These are phyloP conservation scores for Trichoderma orchidacearum DNA, from an alignment of 495 filamentous ascomycete genomes.

Conservation along the genomic window DNA sequence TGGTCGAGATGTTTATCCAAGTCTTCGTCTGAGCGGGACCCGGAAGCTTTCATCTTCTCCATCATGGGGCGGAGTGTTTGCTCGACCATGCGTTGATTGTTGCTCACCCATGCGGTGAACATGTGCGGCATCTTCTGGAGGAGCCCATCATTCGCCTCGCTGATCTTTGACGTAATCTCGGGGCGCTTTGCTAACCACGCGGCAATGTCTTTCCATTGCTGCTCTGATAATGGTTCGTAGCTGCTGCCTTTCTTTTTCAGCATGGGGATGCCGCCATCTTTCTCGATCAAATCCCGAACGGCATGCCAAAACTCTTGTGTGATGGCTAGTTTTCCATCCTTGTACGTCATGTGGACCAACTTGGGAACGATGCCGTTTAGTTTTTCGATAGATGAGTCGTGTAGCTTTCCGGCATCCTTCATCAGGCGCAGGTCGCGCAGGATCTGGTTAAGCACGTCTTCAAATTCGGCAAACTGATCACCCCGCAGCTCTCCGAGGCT, in stretches of 20 bases:
- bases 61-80: constrained; percentile 6
- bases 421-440: constrained; percentile 1
- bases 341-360: constrained; percentile 21
- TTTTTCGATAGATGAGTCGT: constrained; percentile 10
- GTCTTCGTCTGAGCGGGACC: not conserved
- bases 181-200: not conserved
- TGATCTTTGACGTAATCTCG: not conserved
- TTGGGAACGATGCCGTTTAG: constrained; percentile 17
- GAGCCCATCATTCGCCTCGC: not conserved
- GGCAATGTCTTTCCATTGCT: constrained; percentile 21
- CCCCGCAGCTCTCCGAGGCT: not conserved
- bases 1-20: not conserved
- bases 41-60: not conserved
- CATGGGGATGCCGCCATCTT: constrained; percentile 18
- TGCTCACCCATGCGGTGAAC: constrained; percentile 2
- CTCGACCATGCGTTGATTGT: constrained; percentile 18
- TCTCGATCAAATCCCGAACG: constrained; percentile 18
- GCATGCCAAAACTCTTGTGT: constrained; percentile 43
- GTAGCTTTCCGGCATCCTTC: constrained; percentile 4
- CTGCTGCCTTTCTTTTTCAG: constrained; percentile 11
- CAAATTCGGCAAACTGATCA: constrained; percentile 4
- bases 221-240: constrained; percentile 11
- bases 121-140: not conserved
- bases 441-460: constrained; percentile 9
- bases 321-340: constrained; percentile 27